Percentiles rank a stretch among this genome's conserved stretches.
phyloP scores from a whole-genome alignment of 495 filamentous ascomycete species.

The Penicillium turbatum region DNA sequence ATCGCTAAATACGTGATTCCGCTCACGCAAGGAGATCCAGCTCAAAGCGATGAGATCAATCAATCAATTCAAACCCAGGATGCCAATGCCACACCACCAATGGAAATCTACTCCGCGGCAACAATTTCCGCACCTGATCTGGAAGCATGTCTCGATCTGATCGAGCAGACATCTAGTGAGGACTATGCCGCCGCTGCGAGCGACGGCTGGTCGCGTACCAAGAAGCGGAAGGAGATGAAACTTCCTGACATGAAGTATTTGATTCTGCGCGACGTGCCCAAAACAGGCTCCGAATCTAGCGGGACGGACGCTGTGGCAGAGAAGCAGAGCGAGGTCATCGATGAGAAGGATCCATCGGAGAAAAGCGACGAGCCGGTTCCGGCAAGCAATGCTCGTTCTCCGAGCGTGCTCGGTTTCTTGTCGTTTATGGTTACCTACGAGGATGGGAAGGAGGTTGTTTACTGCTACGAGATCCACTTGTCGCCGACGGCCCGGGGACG shows the following conservation, averaged over 20 bases:
- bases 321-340: not conserved
- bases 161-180: slow-evolving; percentile 61
- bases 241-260: slow-evolving; percentile 66
- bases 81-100: not conserved
- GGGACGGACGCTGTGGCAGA: not conserved
- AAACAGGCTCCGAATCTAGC: not conserved
- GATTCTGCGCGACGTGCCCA: slow-evolving; percentile 40
- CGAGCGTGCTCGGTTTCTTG: slow-evolving; percentile 57
- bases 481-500: slow-evolving; percentile 46
- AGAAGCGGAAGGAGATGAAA: slow-evolving; percentile 73
- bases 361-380: not conserved
- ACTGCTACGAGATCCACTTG: slow-evolving; percentile 88
- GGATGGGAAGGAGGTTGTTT: slow-evolving; percentile 66
- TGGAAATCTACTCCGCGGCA: slow-evolving; percentile 42
- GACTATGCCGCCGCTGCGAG: slow-evolving; percentile 61
- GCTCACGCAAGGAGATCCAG: not conserved
- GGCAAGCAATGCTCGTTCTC: too few species aligned
- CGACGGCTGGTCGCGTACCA: slow-evolving; percentile 62
- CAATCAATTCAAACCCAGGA: not conserved
- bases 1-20: slow-evolving; percentile 27
- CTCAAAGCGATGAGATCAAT: not conserved
- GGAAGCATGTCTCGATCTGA: slow-evolving; percentile 62
- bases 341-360: not conserved
- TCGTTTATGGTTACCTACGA: slow-evolving; percentile 85
- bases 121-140: slow-evolving; percentile 52